These are phyloP conservation scores for Podila minutissima DNA, from an alignment of 192 early-diverging fungal species.

Conservation along the genomic window DNA sequence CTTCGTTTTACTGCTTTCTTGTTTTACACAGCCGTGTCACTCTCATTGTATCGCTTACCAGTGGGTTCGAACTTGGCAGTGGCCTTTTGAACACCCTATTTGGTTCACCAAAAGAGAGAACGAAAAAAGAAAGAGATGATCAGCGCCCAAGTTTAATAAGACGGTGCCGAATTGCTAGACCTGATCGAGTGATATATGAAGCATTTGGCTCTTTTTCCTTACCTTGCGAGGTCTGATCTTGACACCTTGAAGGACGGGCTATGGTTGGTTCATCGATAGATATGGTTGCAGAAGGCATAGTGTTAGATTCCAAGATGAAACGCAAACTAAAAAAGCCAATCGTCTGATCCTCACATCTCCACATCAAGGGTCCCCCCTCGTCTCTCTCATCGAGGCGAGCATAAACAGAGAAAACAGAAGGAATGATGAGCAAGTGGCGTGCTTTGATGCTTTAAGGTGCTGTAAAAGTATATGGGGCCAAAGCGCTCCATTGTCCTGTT, in stretches of 20 bases:
- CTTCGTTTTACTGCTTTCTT: background rate
- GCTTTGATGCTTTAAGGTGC: no score
- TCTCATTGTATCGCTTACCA: conserved; percentile 47
- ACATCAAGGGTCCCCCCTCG: no score
- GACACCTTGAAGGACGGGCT: conserved; percentile 73
- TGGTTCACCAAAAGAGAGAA: conserved; percentile 3
- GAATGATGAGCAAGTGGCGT: no score
- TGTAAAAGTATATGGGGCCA: no score
- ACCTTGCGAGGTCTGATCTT: conserved; percentile 76
- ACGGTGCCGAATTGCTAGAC: no score
- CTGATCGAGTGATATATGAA: no score
- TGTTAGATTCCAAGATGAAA: conserved; percentile 2
- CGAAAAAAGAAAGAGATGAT: conserved; percentile 1
- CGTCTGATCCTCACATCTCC: no score
- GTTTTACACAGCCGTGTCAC: background rate
- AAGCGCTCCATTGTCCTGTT: no score
- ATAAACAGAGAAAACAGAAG: no score
- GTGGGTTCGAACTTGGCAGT: conserved; percentile 72
- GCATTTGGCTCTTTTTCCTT: conserved; percentile 1
- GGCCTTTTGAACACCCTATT: conserved; percentile 71
- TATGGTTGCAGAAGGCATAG: background rate
- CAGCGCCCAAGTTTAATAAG: background rate
- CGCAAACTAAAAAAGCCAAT: background rate
- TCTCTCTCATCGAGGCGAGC: no score
- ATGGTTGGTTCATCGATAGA: background rate